These are phyloP conservation scores for Aspergillus terreus DNA, from an alignment of 2,329 filamentous ascomycete species.

Conservation along the genomic window DNA sequence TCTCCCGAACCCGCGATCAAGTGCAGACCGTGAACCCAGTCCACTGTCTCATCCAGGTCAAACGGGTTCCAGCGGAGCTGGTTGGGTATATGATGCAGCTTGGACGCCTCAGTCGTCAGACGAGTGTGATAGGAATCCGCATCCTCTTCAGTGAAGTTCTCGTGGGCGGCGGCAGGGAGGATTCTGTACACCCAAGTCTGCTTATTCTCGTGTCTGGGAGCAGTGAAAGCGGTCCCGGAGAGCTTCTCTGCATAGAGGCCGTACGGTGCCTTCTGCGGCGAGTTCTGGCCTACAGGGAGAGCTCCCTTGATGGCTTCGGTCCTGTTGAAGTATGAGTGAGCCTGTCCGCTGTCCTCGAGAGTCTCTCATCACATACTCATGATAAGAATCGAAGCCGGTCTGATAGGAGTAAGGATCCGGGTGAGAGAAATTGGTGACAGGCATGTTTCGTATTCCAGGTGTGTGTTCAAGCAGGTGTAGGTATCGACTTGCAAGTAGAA, in stretches of 20 bases:
- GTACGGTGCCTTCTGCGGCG: conserved; percentile 72
- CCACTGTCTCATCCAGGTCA: conserved; percentile 64
- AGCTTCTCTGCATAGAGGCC: conserved; percentile 81
- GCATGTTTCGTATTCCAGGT: conserved; percentile 47
- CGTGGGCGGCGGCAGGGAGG: conserved; percentile 61
- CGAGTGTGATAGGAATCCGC: conserved; percentile 44
- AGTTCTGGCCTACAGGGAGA: conserved; percentile 72
- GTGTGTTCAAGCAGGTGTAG: background rate
- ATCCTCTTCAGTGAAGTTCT: conserved; percentile 45
- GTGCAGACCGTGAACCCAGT: conserved; percentile 67
- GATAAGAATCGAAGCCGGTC: conserved; percentile 72
- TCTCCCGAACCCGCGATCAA: conserved; percentile 77
- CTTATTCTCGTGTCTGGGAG: conserved; percentile 64
- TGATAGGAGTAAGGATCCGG: conserved; percentile 72
- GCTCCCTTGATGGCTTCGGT: conserved; percentile 73
- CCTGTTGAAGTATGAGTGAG: conserved; percentile 42
- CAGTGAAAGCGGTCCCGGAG: conserved; percentile 69
- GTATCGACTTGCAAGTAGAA: background rate
- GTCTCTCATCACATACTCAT: conserved; percentile 58
- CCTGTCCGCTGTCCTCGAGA: background rate
- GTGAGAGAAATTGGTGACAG: conserved; percentile 59
- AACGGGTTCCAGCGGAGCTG: conserved; percentile 79
- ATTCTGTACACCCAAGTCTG: conserved; percentile 72
- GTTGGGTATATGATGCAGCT: conserved; percentile 72
- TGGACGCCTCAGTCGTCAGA: conserved; percentile 41